Conservation (phyloP, 129 eudicot genomes). For the Deinandra increscens region DNA sequence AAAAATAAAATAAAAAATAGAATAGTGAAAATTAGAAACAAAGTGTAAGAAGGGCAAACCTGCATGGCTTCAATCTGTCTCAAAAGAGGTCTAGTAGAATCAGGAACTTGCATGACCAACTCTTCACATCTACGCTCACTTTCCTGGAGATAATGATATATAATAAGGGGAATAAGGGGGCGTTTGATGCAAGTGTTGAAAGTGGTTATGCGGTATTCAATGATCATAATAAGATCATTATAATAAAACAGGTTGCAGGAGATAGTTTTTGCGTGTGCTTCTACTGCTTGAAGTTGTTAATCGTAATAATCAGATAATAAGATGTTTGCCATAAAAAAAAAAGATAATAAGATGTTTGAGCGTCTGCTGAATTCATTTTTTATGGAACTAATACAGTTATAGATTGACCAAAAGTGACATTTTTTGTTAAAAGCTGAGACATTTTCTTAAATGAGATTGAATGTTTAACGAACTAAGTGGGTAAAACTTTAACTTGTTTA, state of each 20-base stretch:
- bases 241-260: not conserved
- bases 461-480: not conserved
- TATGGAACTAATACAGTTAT: not conserved
- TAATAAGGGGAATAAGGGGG: not conserved
- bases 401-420: not conserved
- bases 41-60: conserved; percentile 39
- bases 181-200: not conserved
- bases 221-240: not conserved
- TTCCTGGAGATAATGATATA: conserved; percentile 45
- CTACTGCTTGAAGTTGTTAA: not conserved
- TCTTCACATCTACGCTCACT: conserved; percentile 98
- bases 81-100: conserved; percentile 92
- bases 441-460: not conserved
- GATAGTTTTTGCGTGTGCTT: not conserved
- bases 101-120: conserved; percentile 92
- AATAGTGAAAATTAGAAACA: conserved; percentile 4
- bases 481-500: not conserved
- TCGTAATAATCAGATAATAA: not conserved
- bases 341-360: not conserved
- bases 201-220: not conserved
- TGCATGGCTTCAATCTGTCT: conserved; percentile 96
- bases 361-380: not conserved
- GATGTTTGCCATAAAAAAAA: no score
- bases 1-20: not conserved
- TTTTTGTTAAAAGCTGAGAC: not conserved